Base-by-base conservation (phyloP, 108 stramenopile genomes). In the Ochromonas danica region DNA sequence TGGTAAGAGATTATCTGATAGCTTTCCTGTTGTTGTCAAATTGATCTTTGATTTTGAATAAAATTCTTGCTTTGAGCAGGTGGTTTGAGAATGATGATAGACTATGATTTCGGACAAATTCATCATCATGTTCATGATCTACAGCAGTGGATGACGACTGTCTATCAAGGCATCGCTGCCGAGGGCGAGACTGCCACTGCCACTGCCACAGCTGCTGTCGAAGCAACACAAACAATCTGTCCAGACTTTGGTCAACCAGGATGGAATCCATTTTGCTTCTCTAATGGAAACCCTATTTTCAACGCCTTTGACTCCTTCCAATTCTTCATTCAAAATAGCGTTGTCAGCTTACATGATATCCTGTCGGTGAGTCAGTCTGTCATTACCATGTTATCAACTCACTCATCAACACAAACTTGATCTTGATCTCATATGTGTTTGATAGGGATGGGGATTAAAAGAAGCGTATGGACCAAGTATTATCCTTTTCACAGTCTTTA, bases 381-480 rank as follows among this genome's bases (percentile, higher is more conserved):
- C n/a, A n/a, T n/a, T n/a, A n/a, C n/a, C n/a, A n/a, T n/a, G n/a
- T n/a, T n/a, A n/a, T n/a, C n/a, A n/a, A n/a, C n/a, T n/a, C n/a
- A n/a, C n/a, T n/a, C n/a, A n/a, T n/a, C 22, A 51, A 51, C 45
- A 51, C 14, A 51, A 22, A 22, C 45, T 14, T 14, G 45, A 14
- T 51, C 22, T 14, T 51, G 6, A 22, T 22, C 6, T 14, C 45
- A 14, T 51, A 51, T 14, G 6, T 51, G 22, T 51, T 51, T 51
- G 22, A 51, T 14, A 22, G 45, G 45, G 14, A 51, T 90, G 30
- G 94, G 94, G 25, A 35, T 95, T 70, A 86, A 79, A 33, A 87
- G 22, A 95, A 77, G 80, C 94, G 2, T 95, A 95, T 92, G 96
- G 96, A 61, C 63, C 93, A 33, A 86, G 92, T 84, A 97, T 97